Evolutionary conservation across 208 protist genomes (phyloP), one percentile per base, ranked within the genome.

Genomic region (Trypanosomatidae sp.): DNA sequence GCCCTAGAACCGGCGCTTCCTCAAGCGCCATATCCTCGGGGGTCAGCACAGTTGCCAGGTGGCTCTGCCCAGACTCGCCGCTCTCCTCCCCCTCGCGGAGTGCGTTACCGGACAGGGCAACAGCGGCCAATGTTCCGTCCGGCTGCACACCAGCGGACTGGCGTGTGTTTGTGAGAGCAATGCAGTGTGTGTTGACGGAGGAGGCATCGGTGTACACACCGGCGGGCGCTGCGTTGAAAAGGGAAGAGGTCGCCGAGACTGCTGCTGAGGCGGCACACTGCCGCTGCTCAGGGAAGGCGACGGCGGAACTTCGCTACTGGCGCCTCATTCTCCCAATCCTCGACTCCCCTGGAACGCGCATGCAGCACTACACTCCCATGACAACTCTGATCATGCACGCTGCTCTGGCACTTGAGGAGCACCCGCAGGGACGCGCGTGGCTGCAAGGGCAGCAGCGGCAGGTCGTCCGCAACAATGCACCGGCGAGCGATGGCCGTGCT

Each of bases 291-390:
- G 7, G 17, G 17, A 44, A 50, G 50, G 55, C 50, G n/a, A 19
- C 6, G 44, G 1, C 30, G 30, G 39, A 46, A 49, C 46, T 71
- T 7, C 13, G 36, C 25, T 86, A 83, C 68, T 86, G 82, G 82
- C 71, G 82, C 1, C 73, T 86, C 30, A 59, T 73, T 30, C 43
- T 86, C 5, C 82, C 82, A 5, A 60, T 86, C 13, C 53, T 71
- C 10, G 82, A 86, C 75, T n/a, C 62, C n/a, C 74, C 73, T 9
- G 62, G 19, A 12, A 56, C 41, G 46, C 22, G 25, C 3, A 58
- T 86, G 9, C 60, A 58, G 5, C 77, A 36, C 22, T 74, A 62
- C 15, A 80, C 78, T 33, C 53, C 62, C 55, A 74, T 86, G 46
- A 76, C 76, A 12, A 78, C 62, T 60, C 56, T 80, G 4, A 30